Evolutionary conservation across 2,329 filamentous ascomycete species (phyloP), one percentile per base, ranked within the genome.

Genomic region (Coniochaeta hoffmannii): DNA sequence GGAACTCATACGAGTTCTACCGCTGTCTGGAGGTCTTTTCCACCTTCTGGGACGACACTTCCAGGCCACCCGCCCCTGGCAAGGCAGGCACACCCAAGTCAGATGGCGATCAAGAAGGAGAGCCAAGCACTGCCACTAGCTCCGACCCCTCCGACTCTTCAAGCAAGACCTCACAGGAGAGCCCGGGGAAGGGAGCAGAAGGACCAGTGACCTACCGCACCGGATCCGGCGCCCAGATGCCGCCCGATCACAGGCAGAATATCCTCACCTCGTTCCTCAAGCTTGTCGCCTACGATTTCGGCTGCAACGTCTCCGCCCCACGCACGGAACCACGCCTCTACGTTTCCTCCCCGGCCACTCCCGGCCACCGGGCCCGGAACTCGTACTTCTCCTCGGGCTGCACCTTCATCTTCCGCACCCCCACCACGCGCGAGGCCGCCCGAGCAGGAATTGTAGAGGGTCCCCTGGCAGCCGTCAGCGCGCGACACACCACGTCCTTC

Each of bases 1-100:
- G 83, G 14, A 85, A 85, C 60, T 77, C 80, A 5, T 86, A 85
- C 61, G 83, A 86, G 66, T 86, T 87, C 67, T 87, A 80, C 69
- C 80, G 81, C 53, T 80, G 82, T 61, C 72, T 87, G 19, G 83
- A 87, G 62, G 66, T 75, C 26, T 76, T 85, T 63, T 79, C 81
- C 2, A 64, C 72, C 0, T 86, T 76, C 62, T 87, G 83, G 83
- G 80, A 84, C 31, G 83, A 87, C 62, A 80, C 82, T 0, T 81
- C 80, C 7, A 65, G 65, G 30, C 58, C 68, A 5, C 63, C 60
- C 31, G 9, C 51, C 0, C 17, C 55, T 2, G 22, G 55, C 4
- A 51, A 31, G 28, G 22, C 15, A 9, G 41, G 26, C 22, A 15
- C 24, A 24, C 4, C 46, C 9, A 54, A 59, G n/a, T 34, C 56